Conservation (phyloP, 495 filamentous ascomycete species). For the Penicillium odoratum region DNA sequence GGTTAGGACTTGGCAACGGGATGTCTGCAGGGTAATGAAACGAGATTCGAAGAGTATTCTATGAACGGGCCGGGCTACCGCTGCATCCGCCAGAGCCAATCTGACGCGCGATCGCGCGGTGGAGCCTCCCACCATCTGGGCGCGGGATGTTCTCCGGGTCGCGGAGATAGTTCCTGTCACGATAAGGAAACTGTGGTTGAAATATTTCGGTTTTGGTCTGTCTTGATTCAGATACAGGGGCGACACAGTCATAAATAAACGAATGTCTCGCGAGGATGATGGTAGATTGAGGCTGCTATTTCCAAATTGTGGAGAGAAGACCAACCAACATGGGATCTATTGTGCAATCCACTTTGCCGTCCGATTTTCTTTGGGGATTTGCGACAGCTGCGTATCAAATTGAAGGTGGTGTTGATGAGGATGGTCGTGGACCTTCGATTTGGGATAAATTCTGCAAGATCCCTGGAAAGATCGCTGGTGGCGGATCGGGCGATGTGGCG, state of each 20-base stretch:
- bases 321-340: slow-evolving; percentile 4
- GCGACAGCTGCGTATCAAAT: slow-evolving; percentile 82
- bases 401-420: slow-evolving; percentile 65
- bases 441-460: slow-evolving; percentile 77
- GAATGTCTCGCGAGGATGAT: not conserved
- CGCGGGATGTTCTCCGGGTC: slow-evolving; percentile 62
- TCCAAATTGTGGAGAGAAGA: not conserved
- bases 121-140: slow-evolving; percentile 25
- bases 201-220: slow-evolving; percentile 4
- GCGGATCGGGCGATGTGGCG: slow-evolving; percentile 64
- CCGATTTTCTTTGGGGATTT: slow-evolving; percentile 81
- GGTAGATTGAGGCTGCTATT: not conserved
- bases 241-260: not conserved
- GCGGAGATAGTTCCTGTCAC: slow-evolving; percentile 39
- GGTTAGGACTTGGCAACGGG: not conserved
- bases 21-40: not conserved
- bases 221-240: slow-evolving; percentile 1
- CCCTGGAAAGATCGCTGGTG: slow-evolving; percentile 73
- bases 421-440: slow-evolving; percentile 72
- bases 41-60: slow-evolving; percentile 4
- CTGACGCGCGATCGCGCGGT: slow-evolving; percentile 11
- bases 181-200: slow-evolving; percentile 22
- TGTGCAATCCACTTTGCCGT: slow-evolving; percentile 52
- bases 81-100: slow-evolving; percentile 7
- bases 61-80: slow-evolving; percentile 35